phyloP scores from a whole-genome alignment of 352 stramenopile genomes.

The Phytopythium helicoides region DNA sequence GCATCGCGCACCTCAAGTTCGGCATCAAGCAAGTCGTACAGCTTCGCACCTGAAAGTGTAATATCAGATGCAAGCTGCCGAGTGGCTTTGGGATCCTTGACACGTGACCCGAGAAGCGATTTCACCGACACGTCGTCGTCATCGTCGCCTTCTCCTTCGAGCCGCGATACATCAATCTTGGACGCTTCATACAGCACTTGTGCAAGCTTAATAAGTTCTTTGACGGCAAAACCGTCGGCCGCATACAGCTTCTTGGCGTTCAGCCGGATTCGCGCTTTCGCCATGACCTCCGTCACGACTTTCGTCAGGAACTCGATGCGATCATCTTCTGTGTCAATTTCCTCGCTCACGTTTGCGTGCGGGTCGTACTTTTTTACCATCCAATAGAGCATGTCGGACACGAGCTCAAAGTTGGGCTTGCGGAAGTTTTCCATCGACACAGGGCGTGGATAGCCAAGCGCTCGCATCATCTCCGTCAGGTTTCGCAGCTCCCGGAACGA shows the following conservation, averaged over 20 bases:
- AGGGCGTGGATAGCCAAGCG: conserved; percentile 90
- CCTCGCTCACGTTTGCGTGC: conserved; percentile 83
- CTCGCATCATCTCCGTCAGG: conserved; percentile 95
- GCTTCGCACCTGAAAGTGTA: conserved; percentile 89
- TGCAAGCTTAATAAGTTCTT: conserved; percentile 95
- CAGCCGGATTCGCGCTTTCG: conserved; percentile 91
- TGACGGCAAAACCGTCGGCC: conserved; percentile 92
- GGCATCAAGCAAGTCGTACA: conserved; percentile 91
- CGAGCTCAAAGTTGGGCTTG: conserved; percentile 95
- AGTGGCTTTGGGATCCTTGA: conserved; percentile 90
- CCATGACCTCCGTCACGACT: conserved; percentile 74
- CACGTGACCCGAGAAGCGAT: conserved; percentile 65
- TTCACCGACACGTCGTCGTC: conserved; percentile 73
- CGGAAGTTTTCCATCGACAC: conserved; percentile 95
- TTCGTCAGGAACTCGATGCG: conserved; percentile 93
- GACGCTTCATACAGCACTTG: conserved; percentile 91
- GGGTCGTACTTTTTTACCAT: conserved; percentile 94
- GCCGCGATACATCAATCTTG: conserved; percentile 53
- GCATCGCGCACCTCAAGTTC: conserved; percentile 88
- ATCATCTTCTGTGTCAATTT: conserved; percentile 95
- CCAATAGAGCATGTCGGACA: conserved; percentile 96
- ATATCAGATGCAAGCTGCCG: conserved; percentile 92
- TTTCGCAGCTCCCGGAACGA: conserved; percentile 89
- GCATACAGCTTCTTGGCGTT: conserved; percentile 96
- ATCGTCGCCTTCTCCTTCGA: conserved; percentile 64